Conservation (phyloP, 176 grass and related monocot genomes). For the Bromus sterilis region DNA sequence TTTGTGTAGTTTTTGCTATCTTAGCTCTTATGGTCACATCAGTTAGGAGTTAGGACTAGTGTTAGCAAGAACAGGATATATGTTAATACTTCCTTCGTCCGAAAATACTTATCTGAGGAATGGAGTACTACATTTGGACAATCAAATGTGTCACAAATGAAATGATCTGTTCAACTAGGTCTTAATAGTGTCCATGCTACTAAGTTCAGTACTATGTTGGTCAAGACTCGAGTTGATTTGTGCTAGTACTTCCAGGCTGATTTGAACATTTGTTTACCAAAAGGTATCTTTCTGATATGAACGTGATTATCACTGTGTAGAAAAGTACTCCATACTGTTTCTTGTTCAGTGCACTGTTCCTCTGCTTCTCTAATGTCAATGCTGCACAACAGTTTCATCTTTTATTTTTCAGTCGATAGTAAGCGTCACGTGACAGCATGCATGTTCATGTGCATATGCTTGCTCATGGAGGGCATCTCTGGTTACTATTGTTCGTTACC, state of each 20-base stretch:
- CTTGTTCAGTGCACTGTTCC: conserved; percentile 23
- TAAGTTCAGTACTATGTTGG: not conserved
- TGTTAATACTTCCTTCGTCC: too few relatives aligned
- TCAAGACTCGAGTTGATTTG: not conserved
- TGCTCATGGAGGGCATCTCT: not conserved
- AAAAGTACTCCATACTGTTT: conserved; percentile 3
- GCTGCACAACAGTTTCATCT: not conserved
- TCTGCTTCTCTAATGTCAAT: conserved; percentile 8
- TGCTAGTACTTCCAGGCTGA: not conserved
- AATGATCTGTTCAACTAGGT: not conserved
- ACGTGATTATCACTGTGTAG: not conserved
- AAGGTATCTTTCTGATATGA: not conserved
- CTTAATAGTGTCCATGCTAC: not conserved
- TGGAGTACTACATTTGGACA: too few relatives aligned
- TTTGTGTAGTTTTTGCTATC: not conserved
- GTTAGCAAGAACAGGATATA: not conserved
- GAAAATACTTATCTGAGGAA: too few relatives aligned
- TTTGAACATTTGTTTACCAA: not conserved
- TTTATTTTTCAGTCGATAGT: conserved; percentile 8
- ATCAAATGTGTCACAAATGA: not conserved
- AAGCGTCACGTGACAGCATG: conserved; percentile 1
- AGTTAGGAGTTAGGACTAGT: not conserved
- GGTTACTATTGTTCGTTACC: not conserved
- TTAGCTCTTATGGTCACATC: not conserved
- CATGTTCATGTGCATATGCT: conserved; percentile 20